Evolutionary conservation across 768 basidiomycete species (phyloP).

Genomic region (Fistulinella prunicolor): DNA sequence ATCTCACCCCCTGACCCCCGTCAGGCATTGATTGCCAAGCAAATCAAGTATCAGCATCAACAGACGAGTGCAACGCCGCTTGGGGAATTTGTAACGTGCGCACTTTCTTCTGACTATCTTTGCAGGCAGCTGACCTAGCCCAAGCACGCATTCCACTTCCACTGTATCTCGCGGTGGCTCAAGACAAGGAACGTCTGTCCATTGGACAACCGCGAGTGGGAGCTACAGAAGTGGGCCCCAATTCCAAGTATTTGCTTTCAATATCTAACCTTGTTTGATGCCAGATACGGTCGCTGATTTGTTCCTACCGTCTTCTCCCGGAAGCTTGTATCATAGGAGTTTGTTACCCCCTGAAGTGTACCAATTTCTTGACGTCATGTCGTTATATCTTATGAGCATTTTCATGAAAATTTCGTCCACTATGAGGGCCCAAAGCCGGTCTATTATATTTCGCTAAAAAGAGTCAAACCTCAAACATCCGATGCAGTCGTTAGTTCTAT

Average conservation of each 20-base stretch:
- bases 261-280: neutral
- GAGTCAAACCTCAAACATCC: neutral
- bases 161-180: slow-evolving; percentile 98
- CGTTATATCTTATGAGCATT: neutral
- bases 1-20: slow-evolving; percentile 1
- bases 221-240: slow-evolving; percentile 84
- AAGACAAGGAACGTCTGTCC: slow-evolving; percentile 97
- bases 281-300: slow-evolving; percentile 42
- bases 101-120: neutral
- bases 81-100: slow-evolving; percentile 98
- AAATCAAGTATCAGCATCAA: slow-evolving; percentile 95
- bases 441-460: no score
- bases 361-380: neutral
- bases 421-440: no score
- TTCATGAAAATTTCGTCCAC: no score
- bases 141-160: slow-evolving; percentile 99
- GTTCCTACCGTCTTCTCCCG: neutral
- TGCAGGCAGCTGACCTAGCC: neutral
- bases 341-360: slow-evolving; percentile 12
- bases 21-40: slow-evolving; percentile 99
- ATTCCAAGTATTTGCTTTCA: neutral
- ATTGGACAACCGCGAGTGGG: slow-evolving; percentile 95
- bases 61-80: slow-evolving; percentile 95
- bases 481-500: neutral
- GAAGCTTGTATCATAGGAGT: slow-evolving; percentile 21